Base-by-base conservation (phyloP, 148 eudicot genomes). In the Pharnaceum exiguum region DNA sequence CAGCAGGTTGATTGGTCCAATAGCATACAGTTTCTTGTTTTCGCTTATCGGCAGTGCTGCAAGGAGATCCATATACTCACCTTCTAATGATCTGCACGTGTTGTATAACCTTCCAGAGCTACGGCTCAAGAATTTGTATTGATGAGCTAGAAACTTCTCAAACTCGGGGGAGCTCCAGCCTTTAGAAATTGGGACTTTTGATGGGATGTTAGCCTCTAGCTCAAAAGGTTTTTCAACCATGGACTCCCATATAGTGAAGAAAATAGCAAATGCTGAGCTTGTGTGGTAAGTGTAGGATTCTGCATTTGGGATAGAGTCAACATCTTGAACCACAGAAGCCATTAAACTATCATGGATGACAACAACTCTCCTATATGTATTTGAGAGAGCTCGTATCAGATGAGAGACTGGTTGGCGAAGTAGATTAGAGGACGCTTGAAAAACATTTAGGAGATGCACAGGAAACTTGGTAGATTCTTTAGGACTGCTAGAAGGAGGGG, bases 331-430 rank as follows among this genome's bases (percentile, higher is more conserved):
- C 0, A 74, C 86, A 0, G 49, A 68, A 0, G 75, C 48, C 65
- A 80, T 75, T 1, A 89, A 42, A 22, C 66, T 42, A 44, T 89
- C 93, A 44, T 85, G 72, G 16, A 89, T 70, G 3, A 80, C 51
- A 4, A 84, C 52, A 6, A 80, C 35, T 55, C 77, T 72, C 9
- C 27, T 39, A 22, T 3, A 72, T 36, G 21, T 39, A 22, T 43
- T 7, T 17, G 93, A 74, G 2, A 89, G 60, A 4, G 49, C 28
- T n/a, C 16, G 63, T 1, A 80, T 11, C 9, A 89, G 73, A 0
- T 42, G 35, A 11, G 43, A 51, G 0, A 85, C 21, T 1, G 82
- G 87, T 5, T 49, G 26, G 1, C 75, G 75, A 17, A 79, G 15
- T 7, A 89, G 77, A 10, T 64, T 59, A 4, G 40, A 5, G 3